Evolutionary conservation across 768 basidiomycete genomes (phyloP).

Genomic region (Pisolithus albus): DNA sequence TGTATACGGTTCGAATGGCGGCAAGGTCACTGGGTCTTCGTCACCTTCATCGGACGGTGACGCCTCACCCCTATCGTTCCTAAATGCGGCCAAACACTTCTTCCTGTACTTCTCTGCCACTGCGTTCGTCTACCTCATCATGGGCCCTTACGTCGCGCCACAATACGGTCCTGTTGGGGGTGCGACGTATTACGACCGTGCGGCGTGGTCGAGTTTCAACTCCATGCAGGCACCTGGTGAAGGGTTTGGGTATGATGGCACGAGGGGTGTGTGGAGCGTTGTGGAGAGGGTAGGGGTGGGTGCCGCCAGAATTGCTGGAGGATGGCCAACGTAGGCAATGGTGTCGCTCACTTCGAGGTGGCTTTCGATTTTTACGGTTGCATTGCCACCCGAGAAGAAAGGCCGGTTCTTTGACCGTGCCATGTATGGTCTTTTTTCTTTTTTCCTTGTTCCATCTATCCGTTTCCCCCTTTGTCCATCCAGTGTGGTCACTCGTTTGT

Average conservation of each 20-base stretch:
- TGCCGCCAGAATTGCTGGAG: slow-evolving; percentile 67
- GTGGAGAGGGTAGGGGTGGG: slow-evolving; percentile 68
- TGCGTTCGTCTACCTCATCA: slow-evolving; percentile 52
- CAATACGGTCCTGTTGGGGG: slow-evolving; percentile 55
- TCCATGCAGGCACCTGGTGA: slow-evolving; percentile 62
- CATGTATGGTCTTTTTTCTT: too few species aligned
- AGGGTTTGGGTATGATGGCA: slow-evolving; percentile 56
- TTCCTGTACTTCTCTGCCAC: slow-evolving; percentile 57
- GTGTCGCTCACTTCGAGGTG: too few species aligned
- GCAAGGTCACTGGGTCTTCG: slow-evolving; percentile 24
- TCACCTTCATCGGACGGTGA: slow-evolving; percentile 1
- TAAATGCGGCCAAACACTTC: slow-evolving; percentile 38
- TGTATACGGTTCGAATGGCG: slow-evolving; percentile 39
- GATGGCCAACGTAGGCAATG: slow-evolving; percentile 59
- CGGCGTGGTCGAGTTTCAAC: slow-evolving; percentile 77
- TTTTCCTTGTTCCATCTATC: too few species aligned
- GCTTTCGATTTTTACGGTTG: too few species aligned
- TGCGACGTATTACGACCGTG: slow-evolving; percentile 69
- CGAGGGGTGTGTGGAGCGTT: slow-evolving; percentile 60
- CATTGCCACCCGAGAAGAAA: too few species aligned
- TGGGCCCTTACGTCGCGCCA: slow-evolving; percentile 52
- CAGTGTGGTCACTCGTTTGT: too few species aligned
- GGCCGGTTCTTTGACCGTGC: too few species aligned
- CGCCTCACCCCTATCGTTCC: slow-evolving; percentile 15
- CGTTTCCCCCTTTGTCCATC: too few species aligned